Evolutionary conservation across 768 basidiomycete genomes (phyloP).

Genomic region (Lactarius pseudohatsudake): DNA sequence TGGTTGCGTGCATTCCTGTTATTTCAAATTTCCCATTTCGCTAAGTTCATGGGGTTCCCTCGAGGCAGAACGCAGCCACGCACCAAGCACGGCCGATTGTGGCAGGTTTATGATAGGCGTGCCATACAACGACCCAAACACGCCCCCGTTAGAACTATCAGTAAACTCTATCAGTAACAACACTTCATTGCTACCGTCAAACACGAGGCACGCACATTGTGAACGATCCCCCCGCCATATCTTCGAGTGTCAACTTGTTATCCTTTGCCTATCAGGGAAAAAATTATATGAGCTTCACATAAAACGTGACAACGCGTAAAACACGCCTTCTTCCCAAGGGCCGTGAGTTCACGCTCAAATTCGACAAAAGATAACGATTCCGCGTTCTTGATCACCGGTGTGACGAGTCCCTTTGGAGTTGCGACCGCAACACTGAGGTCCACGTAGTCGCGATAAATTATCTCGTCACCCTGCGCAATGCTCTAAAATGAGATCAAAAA

Average conservation of each 20-base stretch:
- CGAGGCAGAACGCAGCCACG: slow-evolving; percentile 30
- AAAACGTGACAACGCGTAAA: slow-evolving; percentile 7
- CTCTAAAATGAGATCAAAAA: slow-evolving; percentile 31
- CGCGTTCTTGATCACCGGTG: slow-evolving; percentile 90
- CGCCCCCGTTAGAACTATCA: slow-evolving; percentile 92
- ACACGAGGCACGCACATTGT: slow-evolving; percentile 69
- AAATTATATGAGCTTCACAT: slow-evolving; percentile 18
- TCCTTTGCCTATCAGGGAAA: slow-evolving; percentile 63
- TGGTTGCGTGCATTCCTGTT: slow-evolving; percentile 90
- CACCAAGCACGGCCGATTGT: slow-evolving; percentile 89
- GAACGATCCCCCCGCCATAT: slow-evolving; percentile 99
- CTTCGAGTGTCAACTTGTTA: slow-evolving; percentile 92
- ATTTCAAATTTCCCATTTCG: slow-evolving; percentile 1
- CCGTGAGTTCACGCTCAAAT: slow-evolving; percentile 91
- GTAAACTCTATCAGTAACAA: slow-evolving; percentile 21
- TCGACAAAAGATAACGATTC: slow-evolving; percentile 85
- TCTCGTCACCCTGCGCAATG: slow-evolving; percentile 62
- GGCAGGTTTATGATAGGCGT: slow-evolving; percentile 99
- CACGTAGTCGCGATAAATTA: slow-evolving; percentile 89
- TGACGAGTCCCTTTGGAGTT: slow-evolving; percentile 96
- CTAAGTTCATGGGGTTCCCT: slow-evolving; percentile 20
- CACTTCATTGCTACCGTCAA: slow-evolving; percentile 1
- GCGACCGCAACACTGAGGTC: slow-evolving; percentile 96
- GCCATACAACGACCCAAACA: slow-evolving; percentile 95
- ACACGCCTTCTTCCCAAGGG: slow-evolving; percentile 80